A percentile compares a stretch with the other conserved stretches of the same genome.
phyloP scores from a whole-genome alignment of 768 basidiomycete species.

The Nidularia pulvinata region DNA sequence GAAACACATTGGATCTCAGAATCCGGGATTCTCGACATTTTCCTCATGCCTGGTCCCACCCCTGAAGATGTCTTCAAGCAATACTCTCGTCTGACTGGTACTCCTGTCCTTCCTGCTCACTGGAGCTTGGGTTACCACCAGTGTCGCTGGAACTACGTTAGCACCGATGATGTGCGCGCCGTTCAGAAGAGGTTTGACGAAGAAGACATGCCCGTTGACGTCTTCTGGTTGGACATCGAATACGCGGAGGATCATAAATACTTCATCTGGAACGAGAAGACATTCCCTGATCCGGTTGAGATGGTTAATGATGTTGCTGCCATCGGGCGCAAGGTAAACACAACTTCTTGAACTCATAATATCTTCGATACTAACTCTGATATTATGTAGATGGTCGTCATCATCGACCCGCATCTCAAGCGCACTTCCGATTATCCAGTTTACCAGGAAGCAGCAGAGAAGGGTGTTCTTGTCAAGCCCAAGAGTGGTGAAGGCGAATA shows the following conservation, averaged over 20 bases:
- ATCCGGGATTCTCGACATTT: slow-evolving; percentile 93
- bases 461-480: slow-evolving; percentile 81
- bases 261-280: slow-evolving; percentile 94
- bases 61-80: slow-evolving; percentile 83
- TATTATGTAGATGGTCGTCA: slow-evolving; percentile 85
- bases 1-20: slow-evolving; percentile 98
- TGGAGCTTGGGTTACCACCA: slow-evolving; percentile 97
- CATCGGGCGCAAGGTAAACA: slow-evolving; percentile 75
- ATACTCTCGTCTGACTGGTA: slow-evolving; percentile 84
- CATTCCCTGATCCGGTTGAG: slow-evolving; percentile 91
- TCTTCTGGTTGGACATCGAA: slow-evolving; percentile 98
- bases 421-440: slow-evolving; percentile 77
- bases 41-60: slow-evolving; percentile 91
- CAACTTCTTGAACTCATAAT: not conserved
- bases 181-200: slow-evolving; percentile 92
- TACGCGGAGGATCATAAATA: slow-evolving; percentile 94
- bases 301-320: slow-evolving; percentile 93
- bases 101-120: slow-evolving; percentile 83
- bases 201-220: slow-evolving; percentile 93
- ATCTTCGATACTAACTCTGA: slow-evolving; percentile 2
- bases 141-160: slow-evolving; percentile 98
- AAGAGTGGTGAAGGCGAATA: slow-evolving; percentile 82
- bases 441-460: slow-evolving; percentile 82
- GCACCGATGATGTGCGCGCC: slow-evolving; percentile 81
- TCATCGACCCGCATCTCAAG: slow-evolving; percentile 96